Evolutionary conservation across 768 basidiomycete species (phyloP).

Genomic region (Phylloporus arenicola): DNA sequence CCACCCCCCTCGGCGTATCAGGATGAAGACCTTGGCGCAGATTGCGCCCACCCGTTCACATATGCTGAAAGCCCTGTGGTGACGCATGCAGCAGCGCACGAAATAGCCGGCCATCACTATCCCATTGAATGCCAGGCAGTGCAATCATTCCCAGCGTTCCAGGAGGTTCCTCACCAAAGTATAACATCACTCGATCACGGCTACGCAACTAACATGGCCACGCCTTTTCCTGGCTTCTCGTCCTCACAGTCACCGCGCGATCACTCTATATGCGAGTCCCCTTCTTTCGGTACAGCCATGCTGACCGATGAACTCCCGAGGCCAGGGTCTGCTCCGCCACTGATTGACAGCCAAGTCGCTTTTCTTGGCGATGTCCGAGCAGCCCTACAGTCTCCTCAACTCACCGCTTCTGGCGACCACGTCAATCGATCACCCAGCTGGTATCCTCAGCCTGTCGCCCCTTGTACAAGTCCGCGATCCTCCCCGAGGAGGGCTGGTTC

Average conservation of each 20-base stretch:
- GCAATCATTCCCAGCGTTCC: slow-evolving; percentile 16
- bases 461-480: slow-evolving; percentile 28
- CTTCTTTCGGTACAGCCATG: slow-evolving; percentile 27
- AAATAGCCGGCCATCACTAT: slow-evolving; percentile 7
- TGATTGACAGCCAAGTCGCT: slow-evolving; percentile 27
- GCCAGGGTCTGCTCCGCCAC: slow-evolving; percentile 26
- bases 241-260: slow-evolving; percentile 29
- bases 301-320: slow-evolving; percentile 18
- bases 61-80: slow-evolving; percentile 14
- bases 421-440: slow-evolving; percentile 17
- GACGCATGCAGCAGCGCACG: slow-evolving; percentile 11
- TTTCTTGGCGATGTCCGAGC: slow-evolving; percentile 26
- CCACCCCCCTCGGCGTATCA: slow-evolving; percentile 21
- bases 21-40: slow-evolving; percentile 19
- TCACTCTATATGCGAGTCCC: slow-evolving; percentile 20
- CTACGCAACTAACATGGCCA: slow-evolving; percentile 18
- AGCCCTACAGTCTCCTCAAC: slow-evolving; percentile 13
- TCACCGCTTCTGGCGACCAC: slow-evolving; percentile 12
- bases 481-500: slow-evolving; percentile 29
- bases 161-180: slow-evolving; percentile 12
- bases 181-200: slow-evolving; percentile 24
- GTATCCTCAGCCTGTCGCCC: slow-evolving; percentile 14
- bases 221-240: slow-evolving; percentile 27
- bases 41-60: slow-evolving; percentile 11
- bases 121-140: slow-evolving; percentile 15